phyloP scores from a whole-genome alignment of 768 basidiomycete species.

The Phylloporus sp. region DNA sequence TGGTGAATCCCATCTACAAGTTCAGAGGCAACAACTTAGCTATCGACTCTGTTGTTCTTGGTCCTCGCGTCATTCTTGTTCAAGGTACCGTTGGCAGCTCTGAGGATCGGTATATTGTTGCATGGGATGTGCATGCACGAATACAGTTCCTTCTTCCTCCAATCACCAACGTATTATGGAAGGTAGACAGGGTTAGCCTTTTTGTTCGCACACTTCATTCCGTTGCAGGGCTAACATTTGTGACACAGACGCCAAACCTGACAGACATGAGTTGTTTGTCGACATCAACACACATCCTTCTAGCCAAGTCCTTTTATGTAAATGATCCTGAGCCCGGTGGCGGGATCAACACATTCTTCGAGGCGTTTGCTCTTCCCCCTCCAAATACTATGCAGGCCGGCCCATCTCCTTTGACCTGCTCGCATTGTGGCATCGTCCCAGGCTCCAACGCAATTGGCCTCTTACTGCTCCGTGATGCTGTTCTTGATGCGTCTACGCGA shows the following conservation, averaged over 20 bases:
- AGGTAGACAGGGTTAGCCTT: conserved; percentile 1
- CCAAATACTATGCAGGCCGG: not conserved
- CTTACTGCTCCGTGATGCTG: conserved; percentile 14
- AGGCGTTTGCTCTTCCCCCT: conserved; percentile 11
- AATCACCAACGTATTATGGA: not conserved
- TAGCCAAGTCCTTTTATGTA: conserved; percentile 3
- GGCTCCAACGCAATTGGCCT: not conserved
- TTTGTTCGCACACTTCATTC: not conserved
- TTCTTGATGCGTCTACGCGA: conserved; percentile 3
- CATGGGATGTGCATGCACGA: conserved; percentile 14
- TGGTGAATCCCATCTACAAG: conserved; percentile 13
- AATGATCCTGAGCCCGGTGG: conserved; percentile 4
- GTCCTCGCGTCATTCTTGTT: too few relatives aligned
- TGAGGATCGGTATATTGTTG: not conserved
- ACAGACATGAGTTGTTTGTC: too few relatives aligned
- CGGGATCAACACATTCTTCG: conserved; percentile 7
- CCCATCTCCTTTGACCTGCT: conserved; percentile 1
- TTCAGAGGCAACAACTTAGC: not conserved
- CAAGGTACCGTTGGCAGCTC: not conserved
- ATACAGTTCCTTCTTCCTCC: conserved; percentile 2
- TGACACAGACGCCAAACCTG: conserved; percentile 4
- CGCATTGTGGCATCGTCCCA: conserved; percentile 12
- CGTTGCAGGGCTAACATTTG: not conserved
- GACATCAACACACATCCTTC: too few relatives aligned
- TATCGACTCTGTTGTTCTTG: not conserved